phyloP scores from a whole-genome alignment of 169 alveolate species.

The Babesia ovis region DNA sequence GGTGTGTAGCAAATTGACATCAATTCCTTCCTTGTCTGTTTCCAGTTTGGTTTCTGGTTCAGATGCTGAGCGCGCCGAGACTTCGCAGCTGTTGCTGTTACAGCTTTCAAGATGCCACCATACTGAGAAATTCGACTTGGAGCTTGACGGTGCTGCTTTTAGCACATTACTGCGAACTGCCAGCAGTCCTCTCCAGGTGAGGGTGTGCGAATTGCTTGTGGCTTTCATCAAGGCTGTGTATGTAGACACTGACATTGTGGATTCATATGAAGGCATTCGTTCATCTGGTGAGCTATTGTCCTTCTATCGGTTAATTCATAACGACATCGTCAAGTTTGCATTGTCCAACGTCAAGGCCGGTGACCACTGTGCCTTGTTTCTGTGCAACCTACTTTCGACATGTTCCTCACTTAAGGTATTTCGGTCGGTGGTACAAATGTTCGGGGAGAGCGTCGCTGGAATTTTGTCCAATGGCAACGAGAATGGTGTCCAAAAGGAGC shows the following conservation, averaged over 20 bases:
- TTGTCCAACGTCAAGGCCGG: constrained; percentile 59
- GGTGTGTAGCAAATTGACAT: constrained; percentile 27
- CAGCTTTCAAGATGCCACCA: constrained; percentile 38
- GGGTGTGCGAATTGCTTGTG: constrained; percentile 41
- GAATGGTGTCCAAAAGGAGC: not conserved
- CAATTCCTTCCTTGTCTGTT: constrained; percentile 24
- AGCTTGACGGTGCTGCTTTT: constrained; percentile 14
- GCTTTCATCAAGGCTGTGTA: constrained; percentile 35
- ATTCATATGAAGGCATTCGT: constrained; percentile 38
- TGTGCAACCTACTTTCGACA: constrained; percentile 45
- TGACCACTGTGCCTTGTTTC: constrained; percentile 35
- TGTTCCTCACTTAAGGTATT: constrained; percentile 38
- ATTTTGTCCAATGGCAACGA: not conserved
- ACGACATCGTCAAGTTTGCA: constrained; percentile 31
- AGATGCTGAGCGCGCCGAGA: constrained; percentile 57
- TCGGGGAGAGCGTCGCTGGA: constrained; percentile 19
- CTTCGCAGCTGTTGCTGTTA: constrained; percentile 7
- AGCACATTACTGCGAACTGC: constrained; percentile 22
- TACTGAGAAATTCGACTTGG: constrained; percentile 13
- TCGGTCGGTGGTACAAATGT: constrained; percentile 11
- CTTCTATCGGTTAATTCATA: constrained; percentile 43
- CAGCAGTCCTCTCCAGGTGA: constrained; percentile 28
- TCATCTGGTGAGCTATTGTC: constrained; percentile 14
- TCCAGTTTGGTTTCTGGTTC: not conserved
- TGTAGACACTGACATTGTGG: constrained; percentile 13